These are phyloP conservation scores for Ceratobasidium sp. DNA, from an alignment of 1,284 basidiomycete genomes.

Conservation along the genomic window DNA sequence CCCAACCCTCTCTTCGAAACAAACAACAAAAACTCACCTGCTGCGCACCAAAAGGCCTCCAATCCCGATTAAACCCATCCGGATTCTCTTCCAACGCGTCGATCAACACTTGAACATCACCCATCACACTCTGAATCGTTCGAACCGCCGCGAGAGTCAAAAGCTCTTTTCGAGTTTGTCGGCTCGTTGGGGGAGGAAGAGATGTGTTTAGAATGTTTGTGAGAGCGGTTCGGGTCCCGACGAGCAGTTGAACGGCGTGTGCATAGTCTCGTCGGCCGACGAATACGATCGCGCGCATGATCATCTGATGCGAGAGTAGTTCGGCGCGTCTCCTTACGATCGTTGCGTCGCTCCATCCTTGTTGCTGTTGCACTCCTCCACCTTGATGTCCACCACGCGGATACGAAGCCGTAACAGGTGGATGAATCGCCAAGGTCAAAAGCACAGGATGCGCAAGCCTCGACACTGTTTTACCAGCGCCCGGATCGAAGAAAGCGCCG, in stretches of 20 bases:
- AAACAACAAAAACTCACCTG: conserved; percentile 1
- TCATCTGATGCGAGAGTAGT: conserved; percentile 92
- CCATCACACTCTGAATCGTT: conserved; percentile 83
- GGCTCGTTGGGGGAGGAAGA: conserved; percentile 65
- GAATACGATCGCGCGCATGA: conserved; percentile 89
- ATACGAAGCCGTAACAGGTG: conserved; percentile 56
- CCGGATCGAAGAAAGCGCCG: conserved; percentile 91
- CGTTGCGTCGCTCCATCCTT: conserved; percentile 75
- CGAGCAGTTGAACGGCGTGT: conserved; percentile 87
- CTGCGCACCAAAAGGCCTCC: conserved; percentile 85
- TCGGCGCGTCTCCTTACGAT: conserved; percentile 95
- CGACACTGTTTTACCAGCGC: conserved; percentile 81
- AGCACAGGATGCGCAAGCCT: conserved; percentile 89
- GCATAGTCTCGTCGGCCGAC: conserved; percentile 88
- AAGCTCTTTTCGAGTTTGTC: conserved; percentile 77
- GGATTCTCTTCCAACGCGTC: conserved; percentile 91
- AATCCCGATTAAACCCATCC: conserved; percentile 90
- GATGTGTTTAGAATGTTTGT: conserved; percentile 78
- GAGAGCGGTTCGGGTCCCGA: conserved; percentile 88
- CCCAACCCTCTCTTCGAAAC: background rate
- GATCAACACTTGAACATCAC: conserved; percentile 84
- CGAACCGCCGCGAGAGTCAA: conserved; percentile 77
- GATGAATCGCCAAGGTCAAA: conserved; percentile 87
- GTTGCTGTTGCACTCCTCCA: conserved; percentile 53
- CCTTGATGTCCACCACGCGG: conserved; percentile 50